Evolutionary conservation across 177 flowering plant species (phyloP), one percentile per base, ranked within the genome.

Genomic region (Vitis hybrid): DNA sequence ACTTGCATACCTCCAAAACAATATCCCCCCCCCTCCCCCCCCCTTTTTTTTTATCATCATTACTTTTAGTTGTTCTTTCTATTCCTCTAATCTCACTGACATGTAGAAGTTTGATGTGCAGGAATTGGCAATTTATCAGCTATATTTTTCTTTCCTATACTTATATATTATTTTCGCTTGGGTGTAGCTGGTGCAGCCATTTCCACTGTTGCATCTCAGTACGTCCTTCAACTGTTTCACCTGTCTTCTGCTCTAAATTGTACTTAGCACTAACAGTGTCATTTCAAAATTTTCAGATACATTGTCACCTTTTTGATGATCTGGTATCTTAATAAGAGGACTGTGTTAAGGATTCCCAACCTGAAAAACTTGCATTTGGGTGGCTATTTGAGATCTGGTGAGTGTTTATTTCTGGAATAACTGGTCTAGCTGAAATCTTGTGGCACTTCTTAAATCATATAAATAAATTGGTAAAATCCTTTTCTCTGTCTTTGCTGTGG

Each of bases 111-210:
- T 68, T 22, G 68, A 10, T 70, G 6, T 80, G 76, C 85, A 87
- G 90, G 94, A 48, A 52, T 80, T 65, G 92, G 90, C 21, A 89
- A 84, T 78, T 74, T 86, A 52, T 18, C 78, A 52, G 84, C 91
- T 70, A 75, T 85, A 49, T 61, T 87, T 74, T 74, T 89, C 70
- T 81, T 89, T 74, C 92, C 92, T 14, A 50, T 88, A 10, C 82
- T 88, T 22, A 79, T 86, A 67, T 75, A 85, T 68, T 74, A 76
- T 51, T 80, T 75, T 72, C 75, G 70, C 60, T 63, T 89, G 67
- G 94, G 94, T 62, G 82, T 84, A 49, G 76, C 78, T 74, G 94
- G 94, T 67, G 91, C 94, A 64, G 94, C 92, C 62, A 79, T 83
- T 67, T 77, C 94, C 19, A 88, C 90, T 64, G 90, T 89, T 70